phyloP scores from a whole-genome alignment of 2,329 filamentous ascomycete species.

The Hymenoscyphus fraxineus region DNA sequence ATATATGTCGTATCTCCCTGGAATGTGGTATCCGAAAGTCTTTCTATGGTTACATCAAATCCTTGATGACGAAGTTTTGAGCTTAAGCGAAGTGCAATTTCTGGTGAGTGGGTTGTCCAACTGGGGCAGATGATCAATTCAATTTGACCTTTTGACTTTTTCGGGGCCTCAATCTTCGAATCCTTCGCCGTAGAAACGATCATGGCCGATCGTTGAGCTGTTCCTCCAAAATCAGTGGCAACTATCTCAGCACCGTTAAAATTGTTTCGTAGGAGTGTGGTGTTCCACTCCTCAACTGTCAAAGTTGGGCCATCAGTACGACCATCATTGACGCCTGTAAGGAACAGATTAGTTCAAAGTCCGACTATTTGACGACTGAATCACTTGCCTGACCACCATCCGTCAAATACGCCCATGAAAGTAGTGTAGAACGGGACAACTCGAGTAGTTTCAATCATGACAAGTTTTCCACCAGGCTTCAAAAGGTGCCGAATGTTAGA shows the following conservation, averaged over 20 bases:
- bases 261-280: not conserved
- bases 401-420: constrained; percentile 2
- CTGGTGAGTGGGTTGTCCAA: not conserved
- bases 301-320: constrained; percentile 10
- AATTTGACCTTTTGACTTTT: not conserved
- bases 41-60: constrained; percentile 4
- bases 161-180: not conserved
- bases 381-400: constrained; percentile 14
- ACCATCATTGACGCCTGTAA: constrained; percentile 11
- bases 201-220: not conserved
- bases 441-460: constrained; percentile 29
- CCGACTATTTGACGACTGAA: not conserved
- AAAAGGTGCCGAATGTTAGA: constrained; percentile 31
- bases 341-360: not conserved
- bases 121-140: not conserved
- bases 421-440: constrained; percentile 2
- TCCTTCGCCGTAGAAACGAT: constrained; percentile 5
- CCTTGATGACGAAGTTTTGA: not conserved
- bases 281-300: constrained; percentile 12
- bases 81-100: not conserved
- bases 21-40: not conserved
- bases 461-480: constrained; percentile 30
- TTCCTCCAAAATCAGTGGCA: constrained; percentile 8
- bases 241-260: constrained; percentile 7
- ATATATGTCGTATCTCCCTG: not conserved